These are phyloP conservation scores for Nicotiana paniculata DNA, from an alignment of 257 asterid genomes.

Conservation along the genomic window DNA sequence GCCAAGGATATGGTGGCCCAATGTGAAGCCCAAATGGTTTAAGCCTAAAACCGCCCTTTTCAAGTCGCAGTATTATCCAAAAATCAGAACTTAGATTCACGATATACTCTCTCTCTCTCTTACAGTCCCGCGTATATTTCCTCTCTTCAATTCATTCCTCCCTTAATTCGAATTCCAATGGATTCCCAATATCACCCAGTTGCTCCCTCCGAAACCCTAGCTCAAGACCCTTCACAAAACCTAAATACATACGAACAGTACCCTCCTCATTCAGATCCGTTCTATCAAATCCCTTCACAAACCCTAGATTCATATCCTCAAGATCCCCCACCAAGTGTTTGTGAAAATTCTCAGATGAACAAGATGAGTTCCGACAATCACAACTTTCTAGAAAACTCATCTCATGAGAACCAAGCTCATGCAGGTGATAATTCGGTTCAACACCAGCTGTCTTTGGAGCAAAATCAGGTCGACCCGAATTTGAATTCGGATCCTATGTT, in stretches of 20 bases:
- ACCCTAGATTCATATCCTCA: constrained; percentile 33
- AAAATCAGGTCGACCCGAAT: not conserved
- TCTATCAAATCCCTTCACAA: constrained; percentile 29
- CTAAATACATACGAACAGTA: constrained; percentile 17
- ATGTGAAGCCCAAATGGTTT: not conserved
- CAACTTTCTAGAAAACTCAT: not conserved
- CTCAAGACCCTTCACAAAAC: constrained; percentile 13
- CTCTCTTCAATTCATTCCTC: not conserved
- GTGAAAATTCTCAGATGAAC: not conserved
- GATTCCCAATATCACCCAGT: constrained; percentile 41
- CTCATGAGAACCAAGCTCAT: not conserved
- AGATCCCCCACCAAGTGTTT: not conserved
- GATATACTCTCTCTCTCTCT: not conserved
- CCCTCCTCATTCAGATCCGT: constrained; percentile 8
- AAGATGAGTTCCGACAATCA: not conserved
- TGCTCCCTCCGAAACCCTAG: constrained; percentile 22
- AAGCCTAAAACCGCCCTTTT: not conserved
- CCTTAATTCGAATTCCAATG: constrained; percentile 1
- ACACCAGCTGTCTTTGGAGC: not conserved
- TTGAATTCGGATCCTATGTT: constrained; percentile 25
- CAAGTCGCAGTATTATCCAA: not conserved
- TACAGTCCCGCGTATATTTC: not conserved
- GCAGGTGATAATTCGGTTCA: constrained; percentile 5
- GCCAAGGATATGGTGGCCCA: no score
- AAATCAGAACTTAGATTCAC: not conserved